Evolutionary conservation across 345 rosid species (phyloP), one percentile per base, ranked within the genome.

Genomic region (Gossypium anomalum): DNA sequence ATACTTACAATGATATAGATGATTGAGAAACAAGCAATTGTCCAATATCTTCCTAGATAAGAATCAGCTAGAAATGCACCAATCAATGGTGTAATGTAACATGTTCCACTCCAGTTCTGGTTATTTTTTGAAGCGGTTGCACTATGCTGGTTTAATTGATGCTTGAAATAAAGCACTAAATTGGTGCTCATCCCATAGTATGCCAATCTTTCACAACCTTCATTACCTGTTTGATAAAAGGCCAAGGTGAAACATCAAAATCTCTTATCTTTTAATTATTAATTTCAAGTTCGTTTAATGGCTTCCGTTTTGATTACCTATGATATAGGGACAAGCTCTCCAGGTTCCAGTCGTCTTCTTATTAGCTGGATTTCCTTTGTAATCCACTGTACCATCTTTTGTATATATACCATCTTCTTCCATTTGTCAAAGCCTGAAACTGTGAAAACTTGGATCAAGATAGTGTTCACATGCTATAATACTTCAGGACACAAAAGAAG

Each of bases 311-410:
- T 25, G 38, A 57, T 66, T 86, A 89, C 97, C 98, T 75, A 89
- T 80, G 67, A 94, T 92, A 58, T 79, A 94, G n/a, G 92, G 93
- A 77, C 98, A 90, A 76, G 97, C 97, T 75, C 72, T 90, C 97
- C 92, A 89, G 75, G 90, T 92, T 80, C 97, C 93, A 16, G 92
- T 92, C 73, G 45, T 70, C 25, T 79, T 76, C 73, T 80, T 92
- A 57, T 87, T 75, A 1, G 96, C 97, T 9, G 91, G 90, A 69
- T 85, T 80, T 73, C 93, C 94, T 14, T 51, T 41, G 70, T 77
- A 82, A 59, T 92, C 95, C 4, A 89, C 76, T 1, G 95, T 89
- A 49, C 95, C 97, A 75, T 92, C 95, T 82, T 86, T 86, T 23
- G 89, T 87, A 63, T 81, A 85, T 49, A 41, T 55, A 63, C 85